Evolutionary conservation across 2,329 filamentous ascomycete species (phyloP), one percentile per base, ranked within the genome.

Genomic region (Aspergillus clavatus): DNA sequence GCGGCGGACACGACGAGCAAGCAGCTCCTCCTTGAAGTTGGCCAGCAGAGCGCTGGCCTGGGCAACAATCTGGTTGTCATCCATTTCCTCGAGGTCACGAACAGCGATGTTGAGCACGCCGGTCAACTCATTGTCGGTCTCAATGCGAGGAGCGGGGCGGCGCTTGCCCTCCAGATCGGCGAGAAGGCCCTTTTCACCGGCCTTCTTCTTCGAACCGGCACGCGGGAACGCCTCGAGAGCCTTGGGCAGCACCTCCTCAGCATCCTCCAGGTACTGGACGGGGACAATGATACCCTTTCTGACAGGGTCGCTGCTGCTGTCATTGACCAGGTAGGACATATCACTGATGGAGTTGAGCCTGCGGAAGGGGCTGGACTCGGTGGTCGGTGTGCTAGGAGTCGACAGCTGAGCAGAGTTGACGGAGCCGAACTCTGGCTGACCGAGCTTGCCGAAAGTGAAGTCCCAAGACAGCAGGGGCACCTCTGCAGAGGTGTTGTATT

Each of bases 201-300:
- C 67, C 63, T 78, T 81, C 70, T 80, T 82, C 67, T 77, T 78
- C 48, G 72, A 65, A 47, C 70, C 72, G 28, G 72, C 70, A 40
- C 76, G 70, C 14, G 88, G 86, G 65, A 98, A 85, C 5, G 83
- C 78, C 60, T 97, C 91, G 3, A 98, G 76, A 16, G 89, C 93
- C 71, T 87, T 88, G 57, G 79, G 75, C 26, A 98, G 77, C 51
- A 86, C 77, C 61, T 98, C 93, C 59, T 97, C 93, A 11, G 85
- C 87, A 62, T 98, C 93, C 52, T 98, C 93, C 33, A 98, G 75
- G 71, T 95, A 98, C 61, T 84, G 86, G 60, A 94, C 89, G 24
- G 93, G 90, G 37, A 96, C 83, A 52, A 98, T 93, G 44, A 95
- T 89, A 80, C 93, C 93, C 75, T 93, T 94, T 60, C 93, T 82